These are phyloP conservation scores for Fraxinus albicans DNA, from an alignment of 305 asterid genomes.

Conservation along the genomic window DNA sequence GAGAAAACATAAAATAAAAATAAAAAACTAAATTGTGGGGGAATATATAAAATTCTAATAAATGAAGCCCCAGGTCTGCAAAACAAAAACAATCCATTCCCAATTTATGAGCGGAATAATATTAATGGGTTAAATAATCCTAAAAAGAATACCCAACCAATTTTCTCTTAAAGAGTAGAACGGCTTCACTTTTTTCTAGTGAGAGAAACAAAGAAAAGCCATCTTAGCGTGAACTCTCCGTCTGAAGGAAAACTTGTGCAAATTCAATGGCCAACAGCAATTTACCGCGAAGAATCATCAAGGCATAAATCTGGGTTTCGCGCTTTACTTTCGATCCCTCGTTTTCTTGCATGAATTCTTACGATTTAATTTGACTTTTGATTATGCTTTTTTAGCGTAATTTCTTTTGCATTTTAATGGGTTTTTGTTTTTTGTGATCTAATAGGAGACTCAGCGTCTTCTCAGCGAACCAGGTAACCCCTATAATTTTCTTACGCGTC, in stretches of 20 bases:
- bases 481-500: not conserved
- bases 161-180: not conserved
- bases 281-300: conserved; percentile 85
- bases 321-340: conserved; percentile 31
- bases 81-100: not conserved
- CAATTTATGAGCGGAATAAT: not conserved
- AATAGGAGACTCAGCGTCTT: conserved; percentile 96
- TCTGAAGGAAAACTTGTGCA: conserved; percentile 14
- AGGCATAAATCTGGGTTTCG: conserved; percentile 60
- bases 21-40: not conserved
- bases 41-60: not conserved
- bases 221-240: conserved; percentile 46
- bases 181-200: not conserved
- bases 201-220: conserved; percentile 29
- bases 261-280: conserved; percentile 79
- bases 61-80: not conserved
- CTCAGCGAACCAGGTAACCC: conserved; percentile 90
- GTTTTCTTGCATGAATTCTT: conserved; percentile 26
- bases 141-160: not conserved
- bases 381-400: not conserved
- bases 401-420: not conserved
- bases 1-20: not conserved
- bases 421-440: conserved; percentile 16
- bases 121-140: not conserved
- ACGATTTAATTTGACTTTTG: not conserved